Base-by-base conservation (phyloP, 169 alveolate species). In the Plasmodium ovale region DNA sequence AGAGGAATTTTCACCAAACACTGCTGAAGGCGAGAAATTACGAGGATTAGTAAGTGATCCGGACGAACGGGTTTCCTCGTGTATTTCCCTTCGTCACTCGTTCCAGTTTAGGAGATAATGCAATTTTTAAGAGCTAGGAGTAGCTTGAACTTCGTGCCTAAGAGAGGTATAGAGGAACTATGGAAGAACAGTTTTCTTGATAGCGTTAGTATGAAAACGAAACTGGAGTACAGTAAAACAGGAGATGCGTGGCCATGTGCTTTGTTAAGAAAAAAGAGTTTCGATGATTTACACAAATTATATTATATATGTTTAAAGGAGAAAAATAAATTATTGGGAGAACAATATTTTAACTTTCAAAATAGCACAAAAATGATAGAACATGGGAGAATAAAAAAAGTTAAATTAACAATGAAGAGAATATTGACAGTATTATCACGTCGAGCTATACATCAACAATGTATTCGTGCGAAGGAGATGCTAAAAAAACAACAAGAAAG, bases 191-290 rank as follows among this genome's bases (percentile, higher is more conserved):
- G 73, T 53, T 51, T 72, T 87, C 94, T 97, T 0, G 87, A 94
- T 27, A 87, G 89, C 35, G 88, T 89, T 1, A 93, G 90, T 59
- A 73, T 88, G 62, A 87, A 65, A 53, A 94, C 90, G 59, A 92
- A 92, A 47, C 3, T 62, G n/a, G 87, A 87, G 33, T 77, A 89
- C 42, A 94, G 96, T 4, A 92, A 77, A 56, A 58, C 97, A 35
- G 97, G 97, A 7, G 95, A 94, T 59, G 95, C 97, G 0, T 95
- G 97, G 97, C 97, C 97, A 12, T 93, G 97, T 29, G 91, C 90
- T 60, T 71, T 95, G 60, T 92, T 95, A 35, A 89, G 97, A 42
- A 74, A 85, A 70, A 94, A 95, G 74, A 93, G 96, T 68, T 95
- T 95, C 56, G 96, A 94, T 9, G 97, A 95, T 60, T 88, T 95